Base-by-base conservation (phyloP, 805 yeast species). In the Lipomyces chichibuensis region DNA sequence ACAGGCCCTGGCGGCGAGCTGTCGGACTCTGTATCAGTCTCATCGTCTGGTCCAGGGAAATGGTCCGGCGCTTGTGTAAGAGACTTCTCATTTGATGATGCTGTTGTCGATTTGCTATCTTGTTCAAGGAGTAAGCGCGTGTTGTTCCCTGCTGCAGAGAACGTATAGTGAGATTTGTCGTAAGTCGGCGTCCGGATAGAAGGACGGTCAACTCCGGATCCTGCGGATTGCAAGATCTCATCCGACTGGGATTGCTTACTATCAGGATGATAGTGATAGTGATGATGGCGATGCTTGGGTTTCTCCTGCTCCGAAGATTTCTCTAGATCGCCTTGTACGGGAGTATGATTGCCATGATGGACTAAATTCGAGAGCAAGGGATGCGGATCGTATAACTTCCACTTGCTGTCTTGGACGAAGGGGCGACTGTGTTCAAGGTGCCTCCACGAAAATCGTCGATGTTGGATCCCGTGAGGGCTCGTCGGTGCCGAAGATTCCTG, bases 341-440 rank as follows among this genome's bases (percentile, higher is more conserved):
- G 29, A 11, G 43, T 25, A 17, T 55, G 35, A 23, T 13, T 20
- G 43, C 2, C 58, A 20, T 35, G 49, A 57, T 37, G 32, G 27
- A 61, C 20, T 25, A 66, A 11, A 57, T 66, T 65, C 57, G 68
- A 64, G 14, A 63, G 61, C 33, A 66, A 54, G 23, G 70, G 70
- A 20, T 67, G 69, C 49, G 70, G 70, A 27, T 67, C 69, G 51
- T 67, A 67, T 14, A 67, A 52, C 29, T 23, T 43, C 70, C 70
- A 67, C 35, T 60, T 65, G 23, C 35, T 60, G 32, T 66, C 69
- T 23, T 46, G 59, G 25, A 66, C 62, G 25, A 5, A 9, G 7
- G 17, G 27, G 8, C 25, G 25, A 29, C 55, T 29, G 33, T 35
- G 49, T 3, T 56, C 23, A 7, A 4, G 57, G 23, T 32, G 27